Evolutionary conservation across 176 grass and related monocot species (phyloP).

Genomic region (Lolium multiflorum): DNA sequence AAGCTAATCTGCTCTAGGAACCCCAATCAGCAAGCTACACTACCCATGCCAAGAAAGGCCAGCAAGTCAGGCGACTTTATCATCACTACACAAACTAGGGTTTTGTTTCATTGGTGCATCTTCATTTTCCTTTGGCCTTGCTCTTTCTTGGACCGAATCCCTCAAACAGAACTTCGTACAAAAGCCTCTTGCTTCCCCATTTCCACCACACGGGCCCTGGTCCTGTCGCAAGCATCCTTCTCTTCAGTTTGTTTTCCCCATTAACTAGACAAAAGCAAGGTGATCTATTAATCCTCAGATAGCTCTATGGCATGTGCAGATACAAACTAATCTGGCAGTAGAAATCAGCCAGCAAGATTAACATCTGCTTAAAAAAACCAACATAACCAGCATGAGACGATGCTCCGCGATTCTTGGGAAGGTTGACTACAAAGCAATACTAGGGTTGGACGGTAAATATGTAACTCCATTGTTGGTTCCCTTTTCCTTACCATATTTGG

Average conservation of each 20-base stretch:
- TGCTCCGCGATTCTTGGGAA: not conserved
- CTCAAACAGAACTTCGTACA: constrained; percentile 67
- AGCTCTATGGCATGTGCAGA: constrained; percentile 9
- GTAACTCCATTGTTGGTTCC: not conserved
- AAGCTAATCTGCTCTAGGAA: constrained; percentile 37
- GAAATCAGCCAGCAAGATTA: not conserved
- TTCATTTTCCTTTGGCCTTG: constrained; percentile 43
- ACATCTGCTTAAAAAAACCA: constrained; percentile 15
- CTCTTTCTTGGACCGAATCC: constrained; percentile 43
- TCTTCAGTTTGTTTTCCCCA: constrained; percentile 59
- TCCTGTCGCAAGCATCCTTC: constrained; percentile 46
- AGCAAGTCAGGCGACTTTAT: constrained; percentile 10
- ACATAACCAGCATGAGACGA: not conserved
- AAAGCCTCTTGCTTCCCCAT: constrained; percentile 88
- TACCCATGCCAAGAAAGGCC: constrained; percentile 47
- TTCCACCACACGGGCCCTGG: constrained; percentile 91
- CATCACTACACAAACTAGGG: constrained; percentile 20
- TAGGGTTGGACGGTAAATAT: not conserved
- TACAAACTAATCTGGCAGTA: not conserved
- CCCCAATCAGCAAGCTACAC: constrained; percentile 41
- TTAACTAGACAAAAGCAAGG: constrained; percentile 25
- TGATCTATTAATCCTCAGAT: constrained; percentile 18
- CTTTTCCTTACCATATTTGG: constrained; percentile 67
- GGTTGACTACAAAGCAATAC: not conserved
- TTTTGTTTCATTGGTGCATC: constrained; percentile 15